Base-by-base conservation (phyloP, 352 stramenopile species). In the Halophytophthora batemanensis region DNA sequence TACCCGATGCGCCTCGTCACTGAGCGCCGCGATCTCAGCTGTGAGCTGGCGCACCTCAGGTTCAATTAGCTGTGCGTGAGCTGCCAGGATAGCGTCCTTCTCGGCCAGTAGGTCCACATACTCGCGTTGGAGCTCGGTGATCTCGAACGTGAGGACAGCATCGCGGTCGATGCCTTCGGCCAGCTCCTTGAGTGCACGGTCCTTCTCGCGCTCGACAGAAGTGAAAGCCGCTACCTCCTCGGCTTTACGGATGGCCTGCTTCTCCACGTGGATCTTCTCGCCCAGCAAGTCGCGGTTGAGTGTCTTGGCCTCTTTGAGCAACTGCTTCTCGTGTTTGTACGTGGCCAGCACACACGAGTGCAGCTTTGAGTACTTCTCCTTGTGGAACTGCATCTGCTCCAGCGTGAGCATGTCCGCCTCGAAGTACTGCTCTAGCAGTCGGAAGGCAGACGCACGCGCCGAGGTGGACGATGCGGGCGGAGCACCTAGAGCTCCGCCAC, bases 201-300 rank as follows among this genome's bases (percentile, higher is more conserved):
- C 86, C 45, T 90, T 87, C 11, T 93, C 79, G 25, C 87, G 87
- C 39, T 96, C 82, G 5, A 96, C 61, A 1, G 70, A 80, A 21
- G 76, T 69, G 50, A 87, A 82, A 17, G 76, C 72, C 17, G 82
- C 74, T 23, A 92, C 70, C 45, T 94, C 78, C 56, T 93, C 82
- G 4, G 81, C 71, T 43, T 90, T 92, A 23, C 80, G 83, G 45
- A 94, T 93, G 42, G 75, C 73, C 61, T 93, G 80, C 70, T 95
- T 93, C 58, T 93, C 85, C 19, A 90, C 73, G 21, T 74, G 66
- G 69, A 96, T 96, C 60, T 94, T 93, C 56, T 95, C 77, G 11
- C 61, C 76, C 18, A 96, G 62, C 15, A 96, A 66, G 29, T 94
- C 84, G 53, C 72, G 81, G 60, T 93, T 94, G 34, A 95, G 78